Conservation (phyloP, 768 basidiomycete genomes). For the Phaffia australis region DNA sequence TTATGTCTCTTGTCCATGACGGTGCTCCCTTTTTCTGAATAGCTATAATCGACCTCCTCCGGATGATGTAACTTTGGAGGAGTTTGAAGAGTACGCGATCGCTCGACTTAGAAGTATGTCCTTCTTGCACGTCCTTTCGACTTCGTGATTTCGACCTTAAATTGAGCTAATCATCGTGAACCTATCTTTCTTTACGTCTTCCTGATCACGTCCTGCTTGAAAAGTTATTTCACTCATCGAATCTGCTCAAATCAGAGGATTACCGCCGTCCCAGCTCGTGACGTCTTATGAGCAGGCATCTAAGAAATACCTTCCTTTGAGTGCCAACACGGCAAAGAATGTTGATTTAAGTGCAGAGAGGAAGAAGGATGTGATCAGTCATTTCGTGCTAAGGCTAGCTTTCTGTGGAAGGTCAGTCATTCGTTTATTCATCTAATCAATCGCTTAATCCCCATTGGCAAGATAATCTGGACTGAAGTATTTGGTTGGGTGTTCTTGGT, state of each 20-base stretch:
- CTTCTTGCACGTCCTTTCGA: background rate
- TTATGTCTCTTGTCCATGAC: background rate
- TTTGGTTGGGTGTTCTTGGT: background rate
- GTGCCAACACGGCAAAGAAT: constrained; percentile 46
- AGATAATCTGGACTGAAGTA: background rate
- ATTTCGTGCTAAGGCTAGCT: constrained; percentile 85
- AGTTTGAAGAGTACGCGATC: constrained; percentile 85
- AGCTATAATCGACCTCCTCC: constrained; percentile 74
- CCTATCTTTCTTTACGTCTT: constrained; percentile 15
- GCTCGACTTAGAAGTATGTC: constrained; percentile 56
- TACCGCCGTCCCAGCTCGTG: constrained; percentile 66
- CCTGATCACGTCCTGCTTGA: background rate
- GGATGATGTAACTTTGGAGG: constrained; percentile 83
- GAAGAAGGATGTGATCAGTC: constrained; percentile 73
- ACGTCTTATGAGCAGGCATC: constrained; percentile 53
- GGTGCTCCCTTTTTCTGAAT: background rate
- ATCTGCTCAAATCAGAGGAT: constrained; percentile 70
- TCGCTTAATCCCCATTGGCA: background rate
- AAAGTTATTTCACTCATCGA: constrained; percentile 77
- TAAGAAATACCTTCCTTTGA: constrained; percentile 64
- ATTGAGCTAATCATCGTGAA: constrained; percentile 29
- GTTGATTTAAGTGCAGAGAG: constrained; percentile 54
- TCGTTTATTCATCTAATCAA: background rate
- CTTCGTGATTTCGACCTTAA: background rate
- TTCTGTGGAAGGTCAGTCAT: constrained; percentile 85